Evolutionary conservation across 768 basidiomycete genomes (phyloP), one percentile per base, ranked within the genome.

Genomic region (Psilocybe subaeruginosa): DNA sequence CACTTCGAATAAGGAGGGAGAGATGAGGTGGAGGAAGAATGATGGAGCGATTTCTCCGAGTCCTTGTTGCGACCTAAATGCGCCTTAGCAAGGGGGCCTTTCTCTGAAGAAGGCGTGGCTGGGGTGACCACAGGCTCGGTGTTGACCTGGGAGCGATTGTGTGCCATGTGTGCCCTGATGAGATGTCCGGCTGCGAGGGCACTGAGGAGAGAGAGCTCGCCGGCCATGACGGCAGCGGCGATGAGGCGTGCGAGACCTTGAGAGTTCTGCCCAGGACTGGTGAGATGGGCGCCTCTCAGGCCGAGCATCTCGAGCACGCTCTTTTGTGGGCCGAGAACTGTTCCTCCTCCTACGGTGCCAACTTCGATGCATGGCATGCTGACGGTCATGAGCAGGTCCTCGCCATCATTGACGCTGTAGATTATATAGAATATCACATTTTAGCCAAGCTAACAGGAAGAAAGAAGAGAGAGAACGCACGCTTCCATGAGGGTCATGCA

Each of bases 401-500:
- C 49, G 49, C 49, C 49, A 19, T 51, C 49, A 19, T 51, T 51
- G 27, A 51, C n/a, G 7, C 49, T 51, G 14, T 11, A 14, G 14
- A 43, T 43, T 11, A 35, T 35, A 35, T 11, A 35, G 11, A 29
- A 51, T 31, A 17, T 30, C 3, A 29, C 7, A 23, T 2, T 23
- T 23, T 23, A 23, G 23, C 23, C 2, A 23, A 23, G 23, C 23
- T 2, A 23, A 23, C 23, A 23, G 23, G 23, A 23, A 23, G 23
- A 23, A 23, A 23, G 23, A 23, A 23, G 30, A 30, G 12, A 30
- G 12, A 16, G 30, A 3, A 51, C 49, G 11, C 19, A 51, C 49
- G 49, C 49, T 51, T 51, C 49, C 49, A 51, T 51, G 11, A 51
- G n/a, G 30, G 49, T 51, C 49, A 51, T 51, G 29, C 49, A 51